Conservation (phyloP, 805 yeast genomes). For the Yarrowia divulgata region DNA sequence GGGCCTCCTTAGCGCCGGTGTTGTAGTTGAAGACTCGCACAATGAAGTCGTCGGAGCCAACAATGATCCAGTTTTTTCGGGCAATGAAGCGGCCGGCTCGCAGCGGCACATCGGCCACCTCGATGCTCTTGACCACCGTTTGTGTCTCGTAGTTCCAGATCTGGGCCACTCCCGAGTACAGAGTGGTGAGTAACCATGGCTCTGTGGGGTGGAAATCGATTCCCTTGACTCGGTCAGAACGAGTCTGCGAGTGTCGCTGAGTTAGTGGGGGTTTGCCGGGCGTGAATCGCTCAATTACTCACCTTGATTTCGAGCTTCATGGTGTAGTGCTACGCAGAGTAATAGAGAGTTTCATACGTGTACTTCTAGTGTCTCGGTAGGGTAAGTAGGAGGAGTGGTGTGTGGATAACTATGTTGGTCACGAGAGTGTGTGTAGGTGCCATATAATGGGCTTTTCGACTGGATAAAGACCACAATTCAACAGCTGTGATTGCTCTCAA, state of each 20-base stretch:
- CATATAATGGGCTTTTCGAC: too few relatives aligned
- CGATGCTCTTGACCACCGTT: constrained; percentile 83
- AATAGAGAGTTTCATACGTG: constrained; percentile 39
- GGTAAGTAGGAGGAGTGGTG: constrained; percentile 25
- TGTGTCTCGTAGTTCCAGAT: constrained; percentile 93
- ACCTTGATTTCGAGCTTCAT: constrained; percentile 62
- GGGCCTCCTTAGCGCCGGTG: constrained; percentile 92
- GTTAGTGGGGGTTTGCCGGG: constrained; percentile 45
- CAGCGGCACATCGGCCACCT: constrained; percentile 94
- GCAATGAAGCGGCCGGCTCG: constrained; percentile 95
- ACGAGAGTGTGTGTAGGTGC: too few relatives aligned
- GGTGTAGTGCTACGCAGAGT: constrained; percentile 12
- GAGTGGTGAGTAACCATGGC: constrained; percentile 92
- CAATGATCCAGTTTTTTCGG: constrained; percentile 95
- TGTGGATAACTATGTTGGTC: too few relatives aligned
- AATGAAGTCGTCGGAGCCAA: constrained; percentile 95
- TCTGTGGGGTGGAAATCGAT: constrained; percentile 98
- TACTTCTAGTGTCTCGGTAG: constrained; percentile 15
- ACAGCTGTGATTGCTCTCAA: too few relatives aligned
- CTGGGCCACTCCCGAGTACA: constrained; percentile 88
- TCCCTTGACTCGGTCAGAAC: constrained; percentile 97
- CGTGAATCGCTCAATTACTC: constrained; percentile 46
- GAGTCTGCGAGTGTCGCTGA: constrained; percentile 81
- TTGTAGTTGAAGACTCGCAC: constrained; percentile 92
- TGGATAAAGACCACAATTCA: too few relatives aligned